A percentile compares a stretch with the other conserved stretches of the same genome.
Conservation (phyloP, 2,329 filamentous ascomycete species). For the Capronia coronata region DNA sequence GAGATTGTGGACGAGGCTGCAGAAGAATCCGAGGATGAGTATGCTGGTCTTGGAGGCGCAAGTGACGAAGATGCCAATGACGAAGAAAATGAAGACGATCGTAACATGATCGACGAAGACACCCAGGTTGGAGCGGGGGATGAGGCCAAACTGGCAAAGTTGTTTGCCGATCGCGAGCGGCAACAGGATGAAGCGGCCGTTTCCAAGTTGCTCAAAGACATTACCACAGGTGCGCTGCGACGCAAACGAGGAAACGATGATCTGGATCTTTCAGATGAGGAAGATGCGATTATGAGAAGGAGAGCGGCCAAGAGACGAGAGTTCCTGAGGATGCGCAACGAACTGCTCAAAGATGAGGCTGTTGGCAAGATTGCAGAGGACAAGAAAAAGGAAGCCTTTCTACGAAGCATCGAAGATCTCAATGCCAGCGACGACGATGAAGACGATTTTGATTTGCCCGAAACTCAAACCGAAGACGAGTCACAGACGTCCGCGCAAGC, state of each 20-base stretch:
- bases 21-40: constrained; percentile 96
- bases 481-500: constrained; percentile 14
- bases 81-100: constrained; percentile 65
- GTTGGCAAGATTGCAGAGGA: constrained; percentile 86
- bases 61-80: constrained; percentile 76
- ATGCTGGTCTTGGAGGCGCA: constrained; percentile 82
- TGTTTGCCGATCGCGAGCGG: constrained; percentile 77
- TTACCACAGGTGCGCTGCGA: constrained; percentile 80
- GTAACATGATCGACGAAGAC: constrained; percentile 81
- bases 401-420: constrained; percentile 80
- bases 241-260: constrained; percentile 72
- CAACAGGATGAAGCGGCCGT: constrained; percentile 78
- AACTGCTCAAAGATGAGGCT: constrained; percentile 79
- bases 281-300: constrained; percentile 73
- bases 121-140: constrained; percentile 69
- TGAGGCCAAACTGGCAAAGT: constrained; percentile 72
- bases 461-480: constrained; percentile 33
- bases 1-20: constrained; percentile 83
- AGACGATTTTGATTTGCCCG: constrained; percentile 53
- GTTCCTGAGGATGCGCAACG: constrained; percentile 85
- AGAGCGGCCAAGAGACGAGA: constrained; percentile 77
- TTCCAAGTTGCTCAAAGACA: constrained; percentile 85
- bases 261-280: constrained; percentile 81
- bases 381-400: constrained; percentile 81
- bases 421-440: constrained; percentile 68